These are phyloP conservation scores for Capronia epimyces DNA, from an alignment of 2,329 filamentous ascomycete species.

Conservation along the genomic window DNA sequence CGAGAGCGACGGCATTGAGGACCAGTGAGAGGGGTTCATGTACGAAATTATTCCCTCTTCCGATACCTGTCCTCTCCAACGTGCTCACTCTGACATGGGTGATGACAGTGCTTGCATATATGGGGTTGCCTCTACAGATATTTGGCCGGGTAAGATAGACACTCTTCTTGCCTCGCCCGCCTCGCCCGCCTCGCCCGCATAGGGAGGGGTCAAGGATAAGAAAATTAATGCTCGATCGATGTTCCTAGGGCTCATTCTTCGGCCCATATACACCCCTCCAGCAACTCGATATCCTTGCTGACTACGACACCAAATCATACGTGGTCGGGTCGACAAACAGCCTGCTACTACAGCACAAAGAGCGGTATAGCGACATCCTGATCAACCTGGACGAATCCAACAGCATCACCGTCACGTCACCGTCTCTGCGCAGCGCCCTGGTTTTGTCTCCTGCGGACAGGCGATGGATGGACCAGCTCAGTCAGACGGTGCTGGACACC, in stretches of 20 bases:
- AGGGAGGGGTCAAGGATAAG: too few species aligned
- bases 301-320: slow-evolving; percentile 92
- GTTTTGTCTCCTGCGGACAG: slow-evolving; percentile 78
- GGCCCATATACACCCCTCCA: slow-evolving; percentile 95
- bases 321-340: slow-evolving; percentile 97
- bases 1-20: slow-evolving; percentile 74
- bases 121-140: slow-evolving; percentile 89
- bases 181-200: too few species aligned
- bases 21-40: slow-evolving; percentile 85
- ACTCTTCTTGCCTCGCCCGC: background rate
- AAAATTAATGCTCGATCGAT: too few species aligned
- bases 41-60: slow-evolving; percentile 33
- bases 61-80: background rate
- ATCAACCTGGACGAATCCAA: slow-evolving; percentile 76
- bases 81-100: slow-evolving; percentile 27
- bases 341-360: slow-evolving; percentile 83
- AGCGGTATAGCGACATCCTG: slow-evolving; percentile 91
- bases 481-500: slow-evolving; percentile 87
- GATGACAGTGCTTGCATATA: slow-evolving; percentile 68
- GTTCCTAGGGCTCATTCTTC: slow-evolving; percentile 75
- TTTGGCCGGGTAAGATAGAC: slow-evolving; percentile 68
- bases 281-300: slow-evolving; percentile 87
- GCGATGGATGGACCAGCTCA: slow-evolving; percentile 93
- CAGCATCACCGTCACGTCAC: slow-evolving; percentile 74
- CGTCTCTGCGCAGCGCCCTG: slow-evolving; percentile 69